Evolutionary conservation across 2,329 filamentous ascomycete genomes (phyloP).

Genomic region (Xylaria multiplex): DNA sequence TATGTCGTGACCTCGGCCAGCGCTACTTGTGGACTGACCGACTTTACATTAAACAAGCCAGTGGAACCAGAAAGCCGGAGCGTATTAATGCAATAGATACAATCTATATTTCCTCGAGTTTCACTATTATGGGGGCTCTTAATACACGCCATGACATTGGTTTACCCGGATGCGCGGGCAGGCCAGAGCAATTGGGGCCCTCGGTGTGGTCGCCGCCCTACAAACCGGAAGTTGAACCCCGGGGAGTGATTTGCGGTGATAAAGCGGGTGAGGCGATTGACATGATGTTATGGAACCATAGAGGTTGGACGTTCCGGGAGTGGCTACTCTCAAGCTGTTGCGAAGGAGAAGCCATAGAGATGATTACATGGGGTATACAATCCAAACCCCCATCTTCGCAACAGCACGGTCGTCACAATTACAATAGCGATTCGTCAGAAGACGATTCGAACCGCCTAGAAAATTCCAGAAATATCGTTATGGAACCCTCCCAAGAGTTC

Average conservation of each 20-base stretch:
- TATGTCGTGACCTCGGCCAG: constrained; percentile 33
- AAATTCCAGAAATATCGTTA: not conserved
- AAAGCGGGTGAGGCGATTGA: not conserved
- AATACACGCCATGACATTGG: constrained; percentile 3
- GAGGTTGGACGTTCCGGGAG: constrained; percentile 35
- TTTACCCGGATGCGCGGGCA: not conserved
- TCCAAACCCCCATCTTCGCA: not conserved
- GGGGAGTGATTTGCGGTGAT: not conserved
- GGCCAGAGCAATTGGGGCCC: not conserved
- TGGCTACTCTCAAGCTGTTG: constrained; percentile 31
- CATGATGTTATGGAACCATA: constrained; percentile 31
- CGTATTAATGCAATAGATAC: constrained; percentile 21
- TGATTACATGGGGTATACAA: constrained; percentile 24
- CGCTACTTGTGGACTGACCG: constrained; percentile 35
- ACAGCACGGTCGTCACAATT: not conserved
- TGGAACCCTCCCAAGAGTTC: too few species aligned
- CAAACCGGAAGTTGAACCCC: not conserved
- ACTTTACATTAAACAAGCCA: constrained; percentile 34
- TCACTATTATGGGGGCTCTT: not conserved
- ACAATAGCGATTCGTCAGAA: not conserved
- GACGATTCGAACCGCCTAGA: too few species aligned
- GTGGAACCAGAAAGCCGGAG: constrained; percentile 15
- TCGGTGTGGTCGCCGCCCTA: not conserved
- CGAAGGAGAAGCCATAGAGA: constrained; percentile 27
- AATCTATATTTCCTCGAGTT: constrained; percentile 1